phyloP scores from a whole-genome alignment of 2,329 filamentous ascomycete genomes.

The Colletotrichum graminicola region DNA sequence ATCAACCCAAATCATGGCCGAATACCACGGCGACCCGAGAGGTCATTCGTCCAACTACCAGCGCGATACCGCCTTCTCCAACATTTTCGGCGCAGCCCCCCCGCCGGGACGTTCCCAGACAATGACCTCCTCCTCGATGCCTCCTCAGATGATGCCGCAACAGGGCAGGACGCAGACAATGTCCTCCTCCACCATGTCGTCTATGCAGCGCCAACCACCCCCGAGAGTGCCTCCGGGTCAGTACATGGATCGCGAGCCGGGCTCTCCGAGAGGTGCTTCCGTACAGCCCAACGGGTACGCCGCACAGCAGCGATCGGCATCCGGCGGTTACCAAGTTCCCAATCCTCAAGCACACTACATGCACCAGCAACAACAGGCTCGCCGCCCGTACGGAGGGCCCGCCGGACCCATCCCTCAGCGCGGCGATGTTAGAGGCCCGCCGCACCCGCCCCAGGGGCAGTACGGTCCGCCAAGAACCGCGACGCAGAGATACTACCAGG shows the following conservation, averaged over 20 bases:
- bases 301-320: conserved; percentile 62
- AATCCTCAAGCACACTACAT: conserved; percentile 60
- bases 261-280: conserved; percentile 56
- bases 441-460: conserved; percentile 53
- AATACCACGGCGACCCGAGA: conserved; percentile 65
- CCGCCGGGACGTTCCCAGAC: conserved; percentile 93
- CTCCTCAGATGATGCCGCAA: conserved; percentile 64
- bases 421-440: conserved; percentile 67
- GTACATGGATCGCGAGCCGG: conserved; percentile 53
- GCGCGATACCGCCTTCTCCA: conserved; percentile 94
- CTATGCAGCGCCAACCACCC: conserved; percentile 74
- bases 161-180: conserved; percentile 79
- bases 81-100: conserved; percentile 91
- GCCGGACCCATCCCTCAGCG: conserved; percentile 61
- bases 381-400: conserved; percentile 61
- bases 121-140: conserved; percentile 83
- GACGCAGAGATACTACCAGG: conserved; percentile 72
- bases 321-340: conserved; percentile 60
- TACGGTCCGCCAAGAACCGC: conserved; percentile 54
- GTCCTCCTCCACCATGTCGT: conserved; percentile 62
- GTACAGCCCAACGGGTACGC: conserved; percentile 48
- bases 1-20: conserved; percentile 61
- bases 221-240: conserved; percentile 63
- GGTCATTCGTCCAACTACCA: conserved; percentile 72
- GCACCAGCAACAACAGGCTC: conserved; percentile 57